Evolutionary conservation across 2,329 filamentous ascomycete genomes (phyloP).

Genomic region (Apiospora malaysiana): DNA sequence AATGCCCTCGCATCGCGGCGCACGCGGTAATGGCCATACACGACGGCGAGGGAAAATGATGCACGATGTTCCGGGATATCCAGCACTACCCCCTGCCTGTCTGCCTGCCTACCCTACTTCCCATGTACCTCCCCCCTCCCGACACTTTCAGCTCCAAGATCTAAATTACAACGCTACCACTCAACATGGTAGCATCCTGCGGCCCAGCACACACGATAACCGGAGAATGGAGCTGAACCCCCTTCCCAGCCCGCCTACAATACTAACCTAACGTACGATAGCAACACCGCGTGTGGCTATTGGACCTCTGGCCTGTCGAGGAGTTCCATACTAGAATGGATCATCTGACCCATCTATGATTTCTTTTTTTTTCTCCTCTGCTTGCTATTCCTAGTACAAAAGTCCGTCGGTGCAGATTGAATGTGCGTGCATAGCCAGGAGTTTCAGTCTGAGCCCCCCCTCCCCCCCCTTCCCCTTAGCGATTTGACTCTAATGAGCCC

Average conservation of each 20-base stretch:
- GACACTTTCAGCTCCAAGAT: not conserved
- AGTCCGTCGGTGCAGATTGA: not conserved
- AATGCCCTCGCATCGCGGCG: not conserved
- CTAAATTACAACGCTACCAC: not conserved
- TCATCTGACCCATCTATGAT: conserved; percentile 4
- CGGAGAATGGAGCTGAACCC: not conserved
- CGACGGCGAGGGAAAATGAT: not conserved
- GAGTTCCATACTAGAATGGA: not conserved
- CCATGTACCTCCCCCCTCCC: not conserved
- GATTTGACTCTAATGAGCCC: not conserved
- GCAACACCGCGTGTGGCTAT: not conserved
- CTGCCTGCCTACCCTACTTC: not conserved
- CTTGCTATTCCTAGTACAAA: not conserved
- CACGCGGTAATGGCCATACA: not conserved
- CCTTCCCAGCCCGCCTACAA: not conserved
- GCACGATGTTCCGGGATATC: not conserved
- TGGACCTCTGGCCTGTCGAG: not conserved
- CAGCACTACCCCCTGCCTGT: not conserved
- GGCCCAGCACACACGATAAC: not conserved
- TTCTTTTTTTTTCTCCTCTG: not conserved
- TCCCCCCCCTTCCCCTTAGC: not conserved
- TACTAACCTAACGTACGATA: not conserved
- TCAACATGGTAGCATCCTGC: not conserved
- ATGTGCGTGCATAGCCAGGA: conserved; percentile 8
- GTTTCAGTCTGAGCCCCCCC: not conserved